Evolutionary conservation across 2,329 filamentous ascomycete genomes (phyloP), one percentile per base, ranked within the genome.

Genomic region (Penicillium sp.): DNA sequence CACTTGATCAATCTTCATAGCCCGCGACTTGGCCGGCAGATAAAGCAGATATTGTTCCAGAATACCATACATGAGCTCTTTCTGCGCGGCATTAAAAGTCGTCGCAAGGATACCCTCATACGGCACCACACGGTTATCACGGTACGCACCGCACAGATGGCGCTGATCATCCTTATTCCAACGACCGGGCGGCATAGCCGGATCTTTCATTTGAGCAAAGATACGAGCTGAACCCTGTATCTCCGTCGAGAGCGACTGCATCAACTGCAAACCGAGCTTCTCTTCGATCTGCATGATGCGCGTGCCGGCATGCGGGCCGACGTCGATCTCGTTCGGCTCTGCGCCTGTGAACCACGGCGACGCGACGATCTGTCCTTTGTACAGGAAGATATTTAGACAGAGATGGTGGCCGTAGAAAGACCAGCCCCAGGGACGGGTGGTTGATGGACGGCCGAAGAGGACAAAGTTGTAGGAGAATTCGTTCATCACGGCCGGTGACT

Each of bases 121-220:
- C 0, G 89, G 89, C 0, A 93, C 86, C 11, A 89, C 73, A 11
- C 89, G 82, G 70, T 93, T 94, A 66, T 93, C 89, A 13, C 88
- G 82, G 69, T 89, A 90, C 0, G 89, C 89, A 35, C 90, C 89
- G 68, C 88, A 90, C 5, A 91, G 70, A 66, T 92, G 89, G 6
- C 89, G 81, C 75, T 92, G 88, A 69, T 93, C 89, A 66, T 91
- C 88, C 61, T 86, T 86, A 69, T 92, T 92, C 89, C 89, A 92
- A 8, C 89, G 81, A 10, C 71, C 72, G 2, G 64, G 65, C 2
- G 72, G 84, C 88, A 91, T 90, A 0, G 74, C 79, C 0, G 83
- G 82, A 55, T 90, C 88, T 24, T 81, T 78, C 74, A 91, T 79
- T 0, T 78, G 62, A 51, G 80, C 79, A 69, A 83, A 91, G 0